These are phyloP conservation scores for Capsicum baccatum DNA, from an alignment of 257 asterid genomes.

Conservation along the genomic window DNA sequence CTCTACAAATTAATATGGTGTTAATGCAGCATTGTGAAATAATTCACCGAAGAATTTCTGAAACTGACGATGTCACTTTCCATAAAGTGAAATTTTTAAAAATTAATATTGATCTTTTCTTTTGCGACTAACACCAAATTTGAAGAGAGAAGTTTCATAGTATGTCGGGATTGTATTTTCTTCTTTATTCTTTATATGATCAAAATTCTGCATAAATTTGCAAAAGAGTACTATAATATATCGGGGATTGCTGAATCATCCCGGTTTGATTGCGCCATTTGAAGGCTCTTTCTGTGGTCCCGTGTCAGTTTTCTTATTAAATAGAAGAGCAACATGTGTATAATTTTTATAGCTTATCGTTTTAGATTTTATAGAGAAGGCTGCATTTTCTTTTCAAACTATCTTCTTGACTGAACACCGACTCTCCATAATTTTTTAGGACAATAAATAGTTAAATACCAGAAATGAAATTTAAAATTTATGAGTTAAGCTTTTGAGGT, in stretches of 20 bases:
- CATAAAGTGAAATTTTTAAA: background rate
- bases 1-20: background rate
- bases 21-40: too few species aligned
- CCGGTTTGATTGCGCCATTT: background rate
- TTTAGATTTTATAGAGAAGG: background rate
- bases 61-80: background rate
- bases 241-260: background rate
- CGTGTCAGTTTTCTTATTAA: background rate
- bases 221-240: background rate
- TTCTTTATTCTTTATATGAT: background rate
- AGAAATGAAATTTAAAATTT: too few species aligned
- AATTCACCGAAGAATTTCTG: background rate
- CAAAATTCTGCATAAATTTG: background rate
- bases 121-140: background rate
- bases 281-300: background rate
- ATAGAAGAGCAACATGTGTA: background rate
- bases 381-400: background rate
- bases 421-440: background rate
- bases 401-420: background rate
- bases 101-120: background rate
- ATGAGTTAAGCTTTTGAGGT: too few species aligned
- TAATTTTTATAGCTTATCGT: background rate
- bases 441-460: background rate
- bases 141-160: slow-evolving; percentile 1
- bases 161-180: background rate